A percentile compares a stretch with the other conserved stretches of the same genome.
Conservation (phyloP, 2,329 filamentous ascomycete genomes). For the Teratosphaeria nubilosa region DNA sequence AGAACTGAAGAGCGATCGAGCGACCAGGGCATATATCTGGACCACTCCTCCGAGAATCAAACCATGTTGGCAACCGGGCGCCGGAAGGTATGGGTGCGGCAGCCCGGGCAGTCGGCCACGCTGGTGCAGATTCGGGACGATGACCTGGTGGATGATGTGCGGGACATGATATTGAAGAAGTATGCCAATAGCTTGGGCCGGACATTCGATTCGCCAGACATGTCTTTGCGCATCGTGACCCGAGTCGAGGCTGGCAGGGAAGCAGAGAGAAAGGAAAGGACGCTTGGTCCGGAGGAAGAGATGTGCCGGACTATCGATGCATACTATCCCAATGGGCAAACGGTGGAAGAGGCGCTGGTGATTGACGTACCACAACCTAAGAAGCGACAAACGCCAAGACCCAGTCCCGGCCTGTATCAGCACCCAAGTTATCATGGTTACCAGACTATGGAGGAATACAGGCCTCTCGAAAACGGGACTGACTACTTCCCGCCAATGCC, state of each 20-base stretch:
- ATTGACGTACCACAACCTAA: constrained; percentile 74
- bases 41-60: constrained; percentile 10
- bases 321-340: constrained; percentile 79
- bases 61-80: constrained; percentile 31
- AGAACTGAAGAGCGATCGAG: constrained; percentile 1
- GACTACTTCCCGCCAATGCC: constrained; percentile 78
- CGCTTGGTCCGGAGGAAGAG: constrained; percentile 75
- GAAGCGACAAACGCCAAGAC: constrained; percentile 60
- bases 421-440: constrained; percentile 47
- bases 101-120: constrained; percentile 75
- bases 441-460: constrained; percentile 50
- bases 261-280: constrained; percentile 45
- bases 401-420: constrained; percentile 55
- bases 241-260: constrained; percentile 33
- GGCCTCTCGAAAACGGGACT: constrained; percentile 57
- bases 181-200: constrained; percentile 87
- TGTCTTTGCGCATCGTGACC: constrained; percentile 67
- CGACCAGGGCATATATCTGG: neutral
- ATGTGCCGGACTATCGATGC: constrained; percentile 68
- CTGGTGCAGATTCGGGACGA: constrained; percentile 76
- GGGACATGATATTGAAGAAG: constrained; percentile 84
- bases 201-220: constrained; percentile 82
- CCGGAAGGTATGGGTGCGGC: constrained; percentile 90
- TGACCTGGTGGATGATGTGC: constrained; percentile 87
- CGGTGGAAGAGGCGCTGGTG: constrained; percentile 76